Percentiles rank a stretch among this genome's conserved stretches.
Conservation (phyloP, 2,329 filamentous ascomycete genomes). For the Aspergillus sp. region DNA sequence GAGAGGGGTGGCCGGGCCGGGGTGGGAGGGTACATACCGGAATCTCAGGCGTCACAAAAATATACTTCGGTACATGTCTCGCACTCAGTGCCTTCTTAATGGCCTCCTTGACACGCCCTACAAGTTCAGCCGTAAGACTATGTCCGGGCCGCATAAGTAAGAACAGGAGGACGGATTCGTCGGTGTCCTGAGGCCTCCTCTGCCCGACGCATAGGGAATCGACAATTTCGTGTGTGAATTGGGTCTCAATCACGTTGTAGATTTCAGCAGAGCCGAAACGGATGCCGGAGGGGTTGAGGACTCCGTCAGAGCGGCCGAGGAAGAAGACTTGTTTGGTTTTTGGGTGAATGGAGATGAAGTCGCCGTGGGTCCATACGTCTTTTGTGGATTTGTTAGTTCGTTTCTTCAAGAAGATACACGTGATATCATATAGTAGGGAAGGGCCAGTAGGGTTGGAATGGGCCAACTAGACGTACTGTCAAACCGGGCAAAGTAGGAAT, state of each 20-base stretch:
- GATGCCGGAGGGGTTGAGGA: slow-evolving; percentile 78
- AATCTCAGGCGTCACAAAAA: slow-evolving; percentile 79
- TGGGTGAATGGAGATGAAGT: slow-evolving; percentile 73
- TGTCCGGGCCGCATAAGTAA: slow-evolving; percentile 60
- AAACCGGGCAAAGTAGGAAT: slow-evolving; percentile 60
- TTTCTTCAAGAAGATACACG: not conserved
- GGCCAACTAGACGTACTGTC: slow-evolving; percentile 29
- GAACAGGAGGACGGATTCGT: slow-evolving; percentile 62
- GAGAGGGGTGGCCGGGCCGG: too few relatives aligned
- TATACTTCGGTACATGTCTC: slow-evolving; percentile 73
- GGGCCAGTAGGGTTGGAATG: not conserved
- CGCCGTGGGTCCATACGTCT: slow-evolving; percentile 66
- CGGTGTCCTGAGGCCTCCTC: slow-evolving; percentile 59
- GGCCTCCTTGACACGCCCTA: slow-evolving; percentile 60
- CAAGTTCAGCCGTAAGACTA: slow-evolving; percentile 56
- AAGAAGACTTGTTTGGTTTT: slow-evolving; percentile 56
- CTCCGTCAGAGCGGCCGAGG: slow-evolving; percentile 60
- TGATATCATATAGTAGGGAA: not conserved
- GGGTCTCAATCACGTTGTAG: slow-evolving; percentile 63
- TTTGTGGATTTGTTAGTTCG: not conserved
- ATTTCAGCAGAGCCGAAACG: slow-evolving; percentile 80
- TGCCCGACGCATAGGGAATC: slow-evolving; percentile 83
- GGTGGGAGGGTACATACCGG: slow-evolving; percentile 71
- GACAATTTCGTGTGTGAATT: slow-evolving; percentile 62
- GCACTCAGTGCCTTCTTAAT: slow-evolving; percentile 68